Conservation (phyloP, 2,329 filamentous ascomycete species). For the Colletotrichum sp. region DNA sequence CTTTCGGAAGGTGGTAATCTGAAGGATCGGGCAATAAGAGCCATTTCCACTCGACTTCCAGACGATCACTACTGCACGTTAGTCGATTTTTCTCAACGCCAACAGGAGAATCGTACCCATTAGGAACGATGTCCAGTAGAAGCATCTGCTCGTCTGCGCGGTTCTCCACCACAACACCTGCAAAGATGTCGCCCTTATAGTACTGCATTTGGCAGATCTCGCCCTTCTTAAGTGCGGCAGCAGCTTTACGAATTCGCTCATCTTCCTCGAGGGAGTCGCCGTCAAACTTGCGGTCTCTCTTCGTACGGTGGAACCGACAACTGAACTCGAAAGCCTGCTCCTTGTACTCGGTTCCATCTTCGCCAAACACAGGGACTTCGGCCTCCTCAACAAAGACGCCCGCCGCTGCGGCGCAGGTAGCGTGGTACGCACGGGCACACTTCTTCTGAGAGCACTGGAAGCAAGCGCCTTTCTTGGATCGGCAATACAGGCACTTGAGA, state of each 20-base stretch:
- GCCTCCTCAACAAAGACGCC: constrained; percentile 92
- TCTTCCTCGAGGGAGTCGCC: constrained; percentile 73
- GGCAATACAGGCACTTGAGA: constrained; percentile 93
- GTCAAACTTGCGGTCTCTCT: constrained; percentile 79
- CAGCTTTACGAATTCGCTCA: constrained; percentile 70
- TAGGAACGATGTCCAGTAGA: constrained; percentile 82
- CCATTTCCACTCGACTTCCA: constrained; percentile 88
- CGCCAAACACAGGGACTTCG: constrained; percentile 83
- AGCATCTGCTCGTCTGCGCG: constrained; percentile 75
- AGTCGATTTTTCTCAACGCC: constrained; percentile 34
- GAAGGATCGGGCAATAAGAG: constrained; percentile 74
- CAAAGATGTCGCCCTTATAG: constrained; percentile 85
- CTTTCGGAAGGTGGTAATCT: constrained; percentile 75
- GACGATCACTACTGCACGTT: constrained; percentile 63
- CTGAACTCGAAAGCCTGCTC: constrained; percentile 92
- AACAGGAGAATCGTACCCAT: constrained; percentile 65
- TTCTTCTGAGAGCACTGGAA: constrained; percentile 97
- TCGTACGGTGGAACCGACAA: constrained; percentile 91
- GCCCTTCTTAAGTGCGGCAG: constrained; percentile 70
- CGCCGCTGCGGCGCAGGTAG: constrained; percentile 90
- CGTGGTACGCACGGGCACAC: constrained; percentile 91
- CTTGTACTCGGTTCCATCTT: constrained; percentile 91
- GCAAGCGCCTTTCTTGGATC: constrained; percentile 92
- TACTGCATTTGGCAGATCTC: constrained; percentile 89
- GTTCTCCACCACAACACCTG: constrained; percentile 87